Evolutionary conservation across 768 basidiomycete genomes (phyloP).

Genomic region (Termitomyces sp.): DNA sequence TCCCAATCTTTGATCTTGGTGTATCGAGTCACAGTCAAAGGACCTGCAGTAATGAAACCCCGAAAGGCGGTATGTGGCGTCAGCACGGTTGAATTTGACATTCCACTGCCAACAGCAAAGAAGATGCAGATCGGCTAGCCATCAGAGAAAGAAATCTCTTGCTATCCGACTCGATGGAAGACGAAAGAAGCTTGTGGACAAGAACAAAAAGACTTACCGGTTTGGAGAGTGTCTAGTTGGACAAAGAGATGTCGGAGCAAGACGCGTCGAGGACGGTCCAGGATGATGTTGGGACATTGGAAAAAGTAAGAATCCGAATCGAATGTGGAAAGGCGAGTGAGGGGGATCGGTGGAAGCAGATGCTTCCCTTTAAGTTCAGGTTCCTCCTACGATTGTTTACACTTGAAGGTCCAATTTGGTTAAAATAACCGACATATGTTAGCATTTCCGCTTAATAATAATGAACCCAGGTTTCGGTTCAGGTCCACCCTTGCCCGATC

Average conservation of each 20-base stretch:
- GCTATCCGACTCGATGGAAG: background rate
- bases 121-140: background rate
- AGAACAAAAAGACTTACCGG: background rate
- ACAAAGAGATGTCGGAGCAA: background rate
- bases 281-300: background rate
- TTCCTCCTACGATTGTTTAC: conserved; percentile 7
- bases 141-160: background rate
- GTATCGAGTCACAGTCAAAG: background rate
- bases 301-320: no score
- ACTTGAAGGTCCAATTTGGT: conserved; percentile 9
- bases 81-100: background rate
- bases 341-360: background rate
- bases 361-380: conserved; percentile 5
- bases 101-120: background rate
- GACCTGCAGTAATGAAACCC: background rate
- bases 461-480: background rate
- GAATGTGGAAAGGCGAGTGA: background rate
- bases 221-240: background rate
- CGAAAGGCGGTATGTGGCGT: conserved; percentile 7
- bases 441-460: conserved; percentile 10
- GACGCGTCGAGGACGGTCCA: background rate
- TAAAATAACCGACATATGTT: background rate
- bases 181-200: background rate
- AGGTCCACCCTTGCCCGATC: background rate
- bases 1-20: background rate